Base-by-base conservation (phyloP, 371 early-diverging fungal genomes). In the Mucor mucedo region DNA sequence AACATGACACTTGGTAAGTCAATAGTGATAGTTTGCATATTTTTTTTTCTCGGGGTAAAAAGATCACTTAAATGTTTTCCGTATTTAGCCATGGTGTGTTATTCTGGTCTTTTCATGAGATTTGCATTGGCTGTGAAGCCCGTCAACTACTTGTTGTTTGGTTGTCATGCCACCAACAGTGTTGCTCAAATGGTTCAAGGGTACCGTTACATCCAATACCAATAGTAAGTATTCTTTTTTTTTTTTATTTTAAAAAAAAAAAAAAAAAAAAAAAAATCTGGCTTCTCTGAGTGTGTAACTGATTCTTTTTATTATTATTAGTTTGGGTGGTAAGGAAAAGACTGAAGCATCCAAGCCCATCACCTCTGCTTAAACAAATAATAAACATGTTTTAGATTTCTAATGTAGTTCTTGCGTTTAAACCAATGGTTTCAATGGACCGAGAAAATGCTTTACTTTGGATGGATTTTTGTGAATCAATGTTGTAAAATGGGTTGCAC, bases 61-160 rank as follows among this genome's bases (percentile, higher is more conserved):
- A 52, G 8, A 13, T 38, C 4, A 16, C 5, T 33, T 8, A 40
- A 42, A 16, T 14, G 6, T 35, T 44, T 41, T 32, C 35, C 16
- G 13, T 29, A 21, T 45, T 14, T 70, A 69, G 91, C 92, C 30
- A 70, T 92, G 55, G 77, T 85, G 42, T 49, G 93, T 21, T 98
- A 98, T 77, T 97, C 98, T 38, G 73, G 85, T 52, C 78, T 96
- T 60, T 98, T 98, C 72, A 96, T 96, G 96, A 89, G 97, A 40
- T 98, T 98, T 67, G 96, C 98, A 11, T 89, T 93, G 84, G 88
- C 89, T 77, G 98, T 98, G 16, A 82, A 87, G 63, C 98, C 98
- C 10, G 73, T 88, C 47, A 98, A 98, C 81, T 87, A 91, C 65
- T 83, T 98, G 41, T 82, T 98, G 62, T 92, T 98, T 66, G 94